These are phyloP conservation scores for Pisolithus thermaeus DNA, from an alignment of 1,284 basidiomycete species.

Conservation along the genomic window DNA sequence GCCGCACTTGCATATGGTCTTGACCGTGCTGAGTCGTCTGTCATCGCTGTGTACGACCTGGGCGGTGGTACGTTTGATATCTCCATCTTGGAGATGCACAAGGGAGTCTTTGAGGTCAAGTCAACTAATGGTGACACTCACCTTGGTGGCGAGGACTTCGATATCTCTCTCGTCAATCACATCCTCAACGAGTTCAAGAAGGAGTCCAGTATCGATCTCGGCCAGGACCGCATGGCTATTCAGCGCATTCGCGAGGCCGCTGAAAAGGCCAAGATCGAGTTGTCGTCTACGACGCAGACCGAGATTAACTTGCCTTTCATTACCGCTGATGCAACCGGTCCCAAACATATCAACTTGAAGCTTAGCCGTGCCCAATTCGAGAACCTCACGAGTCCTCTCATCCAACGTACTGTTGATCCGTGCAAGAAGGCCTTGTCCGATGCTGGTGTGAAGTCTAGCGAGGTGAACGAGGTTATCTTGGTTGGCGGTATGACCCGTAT, in stretches of 20 bases:
- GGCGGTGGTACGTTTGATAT: slow-evolving; percentile 97
- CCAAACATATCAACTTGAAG: slow-evolving; percentile 95
- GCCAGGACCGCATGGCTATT: slow-evolving; percentile 92
- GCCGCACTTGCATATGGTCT: slow-evolving; percentile 97
- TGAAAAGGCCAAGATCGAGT: slow-evolving; percentile 98
- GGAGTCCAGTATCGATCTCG: slow-evolving; percentile 79
- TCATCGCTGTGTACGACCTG: slow-evolving; percentile 96
- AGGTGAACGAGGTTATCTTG: slow-evolving; percentile 95
- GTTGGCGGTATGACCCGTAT: slow-evolving; percentile 99
- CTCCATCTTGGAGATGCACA: slow-evolving; percentile 98
- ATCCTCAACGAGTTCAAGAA: slow-evolving; percentile 94
- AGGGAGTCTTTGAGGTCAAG: slow-evolving; percentile 99
- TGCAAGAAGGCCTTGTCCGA: slow-evolving; percentile 95
- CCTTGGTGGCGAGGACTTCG: slow-evolving; percentile 98
- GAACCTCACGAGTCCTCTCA: slow-evolving; percentile 74
- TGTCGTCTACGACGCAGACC: slow-evolving; percentile 90
- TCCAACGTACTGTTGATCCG: slow-evolving; percentile 91
- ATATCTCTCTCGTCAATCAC: slow-evolving; percentile 85
- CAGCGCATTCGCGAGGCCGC: slow-evolving; percentile 98
- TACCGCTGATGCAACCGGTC: slow-evolving; percentile 89
- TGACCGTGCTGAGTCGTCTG: slow-evolving; percentile 74
- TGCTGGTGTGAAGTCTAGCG: slow-evolving; percentile 87
- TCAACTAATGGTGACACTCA: slow-evolving; percentile 99
- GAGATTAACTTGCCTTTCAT: slow-evolving; percentile 98
- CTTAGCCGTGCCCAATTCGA: slow-evolving; percentile 89